Evolutionary conservation across 2,329 filamentous ascomycete species (phyloP).

Genomic region (Chrysoporthe puriensis): DNA sequence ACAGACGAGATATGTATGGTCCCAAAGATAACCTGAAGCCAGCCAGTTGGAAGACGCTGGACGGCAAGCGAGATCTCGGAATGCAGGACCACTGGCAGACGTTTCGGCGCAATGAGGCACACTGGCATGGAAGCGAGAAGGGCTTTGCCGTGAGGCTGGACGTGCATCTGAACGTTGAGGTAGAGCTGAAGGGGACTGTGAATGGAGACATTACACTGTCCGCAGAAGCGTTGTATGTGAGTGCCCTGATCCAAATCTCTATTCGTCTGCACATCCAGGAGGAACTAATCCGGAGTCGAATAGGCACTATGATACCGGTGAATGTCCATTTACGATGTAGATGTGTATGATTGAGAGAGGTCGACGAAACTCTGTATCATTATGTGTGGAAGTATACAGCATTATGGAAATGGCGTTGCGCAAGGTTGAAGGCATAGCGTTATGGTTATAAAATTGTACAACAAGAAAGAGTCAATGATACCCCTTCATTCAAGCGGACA

Average conservation of each 20-base stretch:
- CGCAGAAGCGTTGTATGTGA: conserved; percentile 25
- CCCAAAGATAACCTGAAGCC: conserved; percentile 11
- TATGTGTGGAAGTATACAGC: neutral
- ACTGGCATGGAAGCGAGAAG: conserved; percentile 22
- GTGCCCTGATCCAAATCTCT: neutral
- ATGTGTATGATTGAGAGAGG: neutral
- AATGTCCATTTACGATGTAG: conserved; percentile 12
- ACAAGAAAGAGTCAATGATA: conserved; percentile 2
- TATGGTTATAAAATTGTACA: neutral
- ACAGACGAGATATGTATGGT: conserved; percentile 10
- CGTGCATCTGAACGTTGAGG: conserved; percentile 22
- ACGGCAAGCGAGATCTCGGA: conserved; percentile 11
- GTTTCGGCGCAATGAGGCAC: conserved; percentile 12
- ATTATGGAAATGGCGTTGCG: neutral
- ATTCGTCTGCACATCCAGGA: neutral
- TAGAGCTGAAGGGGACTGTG: conserved; percentile 23
- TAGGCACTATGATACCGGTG: conserved; percentile 19
- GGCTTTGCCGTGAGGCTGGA: conserved; percentile 22
- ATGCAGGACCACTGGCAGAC: conserved; percentile 22
- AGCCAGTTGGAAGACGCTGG: conserved; percentile 22
- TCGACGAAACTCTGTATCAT: neutral
- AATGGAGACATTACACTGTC: conserved; percentile 26
- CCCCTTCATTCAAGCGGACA: neutral
- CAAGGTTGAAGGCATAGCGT: neutral
- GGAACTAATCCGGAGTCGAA: neutral